Base-by-base conservation (phyloP, 805 yeast species). In the Debaryomyces maramus region DNA sequence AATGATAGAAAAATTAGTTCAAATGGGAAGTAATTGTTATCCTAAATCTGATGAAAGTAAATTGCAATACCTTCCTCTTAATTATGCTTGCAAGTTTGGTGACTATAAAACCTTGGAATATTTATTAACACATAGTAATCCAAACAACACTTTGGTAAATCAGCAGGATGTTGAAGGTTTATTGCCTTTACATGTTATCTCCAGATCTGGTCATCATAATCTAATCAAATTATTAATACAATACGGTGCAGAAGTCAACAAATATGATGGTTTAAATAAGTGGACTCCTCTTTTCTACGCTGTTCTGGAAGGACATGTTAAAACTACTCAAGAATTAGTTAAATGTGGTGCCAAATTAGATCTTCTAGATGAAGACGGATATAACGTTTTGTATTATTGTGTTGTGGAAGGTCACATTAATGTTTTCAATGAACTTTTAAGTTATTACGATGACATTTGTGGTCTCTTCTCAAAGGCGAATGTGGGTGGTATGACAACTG, bases 241-340 rank as follows among this genome's bases (percentile, higher is more conserved):
- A n/a, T 74, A 83, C 47, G 91, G 90, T 4, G 84, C 70, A 3
- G 80, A 84, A 52, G 79, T 91, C 4, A 86, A 93, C 61, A 81
- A 78, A 43, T 53, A 82, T 6, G 98, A 93, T 62, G 85, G 87
- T 38, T 80, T 88, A 41, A 89, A 90, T 56, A 85, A 84, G 51
- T 93, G 98, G 97, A 82, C 97, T 0, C 96, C 98, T 0, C 74
- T 93, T 2, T 88, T 89, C 53, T 91, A 93, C 60, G 87, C 96
- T 15, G 90, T 90, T 1, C 79, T 81, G 47, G 91, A 87, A 50
- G 97, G 97, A 1, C 88, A 85, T 57, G 74, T 73, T 4, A 65
- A 73, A 31, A 80, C 93, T 3, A 85, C 95, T 0, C 73, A 73
- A 45, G 85, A 80, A 35, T 70, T 93, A 41, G 75, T 93, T 14